Percentiles rank a stretch among this genome's conserved stretches.
These are phyloP conservation scores for Amphirosellinia nigrospora DNA, from an alignment of 495 filamentous ascomycete species.

Conservation along the genomic window DNA sequence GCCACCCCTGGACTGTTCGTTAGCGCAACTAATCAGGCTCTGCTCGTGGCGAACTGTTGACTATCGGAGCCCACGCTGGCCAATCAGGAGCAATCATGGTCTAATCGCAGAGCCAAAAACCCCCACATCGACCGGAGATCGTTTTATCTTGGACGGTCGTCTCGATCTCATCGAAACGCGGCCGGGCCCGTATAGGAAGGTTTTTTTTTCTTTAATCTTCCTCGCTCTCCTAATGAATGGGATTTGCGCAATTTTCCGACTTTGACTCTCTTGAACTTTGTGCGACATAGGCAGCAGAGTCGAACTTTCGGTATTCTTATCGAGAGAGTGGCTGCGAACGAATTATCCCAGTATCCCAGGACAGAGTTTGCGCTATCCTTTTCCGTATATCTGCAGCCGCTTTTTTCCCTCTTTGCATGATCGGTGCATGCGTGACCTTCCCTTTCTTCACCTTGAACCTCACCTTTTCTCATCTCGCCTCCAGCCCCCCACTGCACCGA, in stretches of 20 bases:
- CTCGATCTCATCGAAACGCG: constrained; percentile 13
- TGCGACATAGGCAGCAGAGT: not conserved
- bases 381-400: constrained; percentile 14
- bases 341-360: not conserved
- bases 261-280: not conserved
- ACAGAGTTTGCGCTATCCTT: constrained; percentile 15
- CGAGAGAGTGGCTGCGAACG: not conserved
- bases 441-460: constrained; percentile 9
- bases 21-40: not conserved
- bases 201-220: no score
- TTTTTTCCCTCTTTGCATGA: constrained; percentile 10
- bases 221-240: no score
- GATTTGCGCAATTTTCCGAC: not conserved
- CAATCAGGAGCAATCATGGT: constrained; percentile 15
- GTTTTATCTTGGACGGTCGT: constrained; percentile 1
- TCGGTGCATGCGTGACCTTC: constrained; percentile 19
- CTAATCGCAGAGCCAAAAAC: constrained; percentile 19
- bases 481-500: constrained; percentile 4
- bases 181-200: constrained; percentile 8
- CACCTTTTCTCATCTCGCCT: constrained; percentile 7
- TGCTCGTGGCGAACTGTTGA: not conserved
- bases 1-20: not conserved
- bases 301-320: not conserved
- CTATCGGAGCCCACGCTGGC: not conserved
- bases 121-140: constrained; percentile 19